Percentiles rank a stretch among this genome's conserved stretches.
Conservation (phyloP, 495 filamentous ascomycete species). For the Talaromyces adpressus region DNA sequence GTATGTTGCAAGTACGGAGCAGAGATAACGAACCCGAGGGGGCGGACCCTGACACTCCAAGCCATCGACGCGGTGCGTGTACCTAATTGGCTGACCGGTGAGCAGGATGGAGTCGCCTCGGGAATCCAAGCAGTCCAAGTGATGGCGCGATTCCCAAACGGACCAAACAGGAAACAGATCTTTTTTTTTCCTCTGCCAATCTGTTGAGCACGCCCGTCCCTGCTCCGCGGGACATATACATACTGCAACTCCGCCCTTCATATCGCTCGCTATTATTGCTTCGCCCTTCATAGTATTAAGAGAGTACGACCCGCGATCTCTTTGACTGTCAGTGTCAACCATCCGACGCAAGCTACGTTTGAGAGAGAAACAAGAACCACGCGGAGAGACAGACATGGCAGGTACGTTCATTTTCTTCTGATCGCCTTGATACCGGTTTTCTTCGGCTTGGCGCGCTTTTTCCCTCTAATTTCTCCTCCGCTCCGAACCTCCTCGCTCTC, state of each 20-base stretch:
- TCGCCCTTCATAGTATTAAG: too few species aligned
- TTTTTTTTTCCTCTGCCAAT: too few species aligned
- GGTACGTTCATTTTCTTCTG: neutral
- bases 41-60: neutral
- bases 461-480: neutral
- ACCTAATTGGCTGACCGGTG: neutral
- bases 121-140: neutral
- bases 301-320: neutral
- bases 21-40: neutral
- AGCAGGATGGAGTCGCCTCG: neutral
- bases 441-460: neutral
- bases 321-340: neutral
- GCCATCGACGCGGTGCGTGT: neutral
- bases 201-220: too few species aligned
- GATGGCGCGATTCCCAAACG: neutral
- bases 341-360: too few species aligned
- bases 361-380: too few species aligned
- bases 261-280: too few species aligned
- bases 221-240: neutral
- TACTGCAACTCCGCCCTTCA: neutral
- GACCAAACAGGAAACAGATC: neutral
- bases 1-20: too few species aligned
- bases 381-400: neutral
- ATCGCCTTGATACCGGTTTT: neutral
- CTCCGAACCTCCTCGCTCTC: neutral